These are phyloP conservation scores for Candida quercuum DNA, from an alignment of 805 yeast species.

Conservation along the genomic window DNA sequence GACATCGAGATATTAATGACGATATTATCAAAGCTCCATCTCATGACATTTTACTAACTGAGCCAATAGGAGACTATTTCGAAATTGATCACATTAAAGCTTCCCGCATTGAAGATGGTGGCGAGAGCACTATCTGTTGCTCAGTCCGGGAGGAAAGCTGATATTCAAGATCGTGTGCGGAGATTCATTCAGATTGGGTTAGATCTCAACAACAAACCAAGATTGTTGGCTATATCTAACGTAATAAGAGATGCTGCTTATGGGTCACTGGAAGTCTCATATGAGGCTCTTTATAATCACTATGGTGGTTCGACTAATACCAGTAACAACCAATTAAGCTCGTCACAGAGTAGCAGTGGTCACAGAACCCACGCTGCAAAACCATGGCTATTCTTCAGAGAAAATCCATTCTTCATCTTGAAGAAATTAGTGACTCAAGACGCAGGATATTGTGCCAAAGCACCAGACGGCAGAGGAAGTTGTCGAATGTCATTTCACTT, in stretches of 20 bases:
- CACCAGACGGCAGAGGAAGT: constrained; percentile 41
- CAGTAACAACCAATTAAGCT: constrained; percentile 2
- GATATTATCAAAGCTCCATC: too few relatives aligned
- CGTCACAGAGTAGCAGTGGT: constrained; percentile 6
- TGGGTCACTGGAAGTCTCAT: constrained; percentile 35
- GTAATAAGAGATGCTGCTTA: constrained; percentile 33
- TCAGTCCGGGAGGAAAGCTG: constrained; percentile 55
- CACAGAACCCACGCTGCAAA: constrained; percentile 16
- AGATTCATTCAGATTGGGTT: constrained; percentile 39
- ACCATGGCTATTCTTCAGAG: constrained; percentile 44
- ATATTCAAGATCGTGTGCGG: constrained; percentile 48
- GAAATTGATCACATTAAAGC: constrained; percentile 26
- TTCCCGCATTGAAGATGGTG: constrained; percentile 47
- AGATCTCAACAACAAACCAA: constrained; percentile 33
- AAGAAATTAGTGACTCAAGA: constrained; percentile 41
- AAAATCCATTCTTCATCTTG: constrained; percentile 51
- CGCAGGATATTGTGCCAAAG: constrained; percentile 38
- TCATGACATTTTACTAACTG: neutral
- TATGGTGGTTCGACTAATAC: neutral
- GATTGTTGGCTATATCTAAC: constrained; percentile 40
- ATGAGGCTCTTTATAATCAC: constrained; percentile 22
- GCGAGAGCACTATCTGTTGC: constrained; percentile 46
- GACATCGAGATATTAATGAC: too few relatives aligned
- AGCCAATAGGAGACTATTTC: neutral
- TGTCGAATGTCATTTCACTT: constrained; percentile 38